Base-by-base conservation (phyloP, 2,329 filamentous ascomycete genomes). In the Endothia cerciana region DNA sequence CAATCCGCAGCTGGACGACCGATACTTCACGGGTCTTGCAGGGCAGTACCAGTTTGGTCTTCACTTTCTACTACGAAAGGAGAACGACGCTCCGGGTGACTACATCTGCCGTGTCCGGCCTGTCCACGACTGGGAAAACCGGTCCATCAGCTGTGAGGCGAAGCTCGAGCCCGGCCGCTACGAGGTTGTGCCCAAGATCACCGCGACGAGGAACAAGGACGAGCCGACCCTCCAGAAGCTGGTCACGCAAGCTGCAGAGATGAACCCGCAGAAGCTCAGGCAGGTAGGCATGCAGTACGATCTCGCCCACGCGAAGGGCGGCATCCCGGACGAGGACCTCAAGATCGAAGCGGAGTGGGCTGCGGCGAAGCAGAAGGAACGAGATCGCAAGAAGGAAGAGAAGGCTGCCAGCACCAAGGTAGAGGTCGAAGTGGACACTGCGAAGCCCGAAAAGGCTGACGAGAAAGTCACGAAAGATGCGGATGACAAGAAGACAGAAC, bases 91-190 rank as follows among this genome's bases (percentile, higher is more conserved):
- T 11, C 19, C 67, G 2, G 69, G 71, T 15, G 77, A 77, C 38
- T 74, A 77, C 68, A 71, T 77, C 51, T 75, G 74, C 68, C 72
- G 75, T 8, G 77, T 77, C 3, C 74, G 76, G 0, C 72, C 75
- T 7, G 73, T 72, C n/a, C 71, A 74, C 60, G 70, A 69, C 15
- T 76, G 74, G 71, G 76, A 89, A 80, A 84, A 81, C 58, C 85
- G 91, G 8, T 89, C 87, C 1, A 86, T 91, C 17, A 91, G 86
- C 65, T 89, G 87, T n/a, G 91, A 93, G 72, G 80, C 92, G n/a
- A 80, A 87, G 45, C 84, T 93, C 1, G 86, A 91, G 40, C 82
- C 89, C 0, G 90, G 90, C 6, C 83, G 80, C 19, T 93, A 92
- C 75, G 85, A 86, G 53, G 85, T 93, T 0, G 78, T 92, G 10